Percentiles rank a stretch among this genome's conserved stretches.
Conservation (phyloP, 2,329 filamentous ascomycete genomes). For the Nothophoma quercina region DNA sequence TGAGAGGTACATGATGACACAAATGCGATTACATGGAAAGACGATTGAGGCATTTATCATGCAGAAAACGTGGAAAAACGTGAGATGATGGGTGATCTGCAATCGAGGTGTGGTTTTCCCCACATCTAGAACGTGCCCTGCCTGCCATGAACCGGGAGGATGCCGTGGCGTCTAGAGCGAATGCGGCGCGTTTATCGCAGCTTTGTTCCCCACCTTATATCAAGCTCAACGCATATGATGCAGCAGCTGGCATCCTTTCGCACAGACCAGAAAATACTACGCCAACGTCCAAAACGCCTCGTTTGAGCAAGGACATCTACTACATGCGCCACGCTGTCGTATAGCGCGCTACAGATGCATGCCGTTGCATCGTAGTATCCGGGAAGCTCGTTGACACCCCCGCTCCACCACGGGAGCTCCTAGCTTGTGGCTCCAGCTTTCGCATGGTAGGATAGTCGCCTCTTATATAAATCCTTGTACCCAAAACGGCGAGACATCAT, state of each 20-base stretch:
- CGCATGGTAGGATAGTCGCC: constrained; percentile 2
- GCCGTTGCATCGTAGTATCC: constrained; percentile 13
- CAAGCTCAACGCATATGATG: constrained; percentile 5
- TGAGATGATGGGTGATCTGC: not conserved
- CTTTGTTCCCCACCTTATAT: constrained; percentile 13
- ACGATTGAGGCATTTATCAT: not conserved
- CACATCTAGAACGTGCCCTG: constrained; percentile 9
- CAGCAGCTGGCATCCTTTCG: constrained; percentile 9
- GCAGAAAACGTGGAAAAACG: not conserved
- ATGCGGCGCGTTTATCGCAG: constrained; percentile 13
- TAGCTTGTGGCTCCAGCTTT: constrained; percentile 4
- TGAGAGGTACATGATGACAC: not conserved
- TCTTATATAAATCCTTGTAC: constrained; percentile 20
- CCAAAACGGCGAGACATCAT: not conserved
- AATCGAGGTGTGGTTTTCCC: constrained; percentile 8
- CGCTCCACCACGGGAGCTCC: constrained; percentile 3
- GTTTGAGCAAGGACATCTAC: constrained; percentile 1
- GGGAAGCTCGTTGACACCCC: constrained; percentile 1
- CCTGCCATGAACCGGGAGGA: constrained; percentile 8
- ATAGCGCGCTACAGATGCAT: constrained; percentile 10
- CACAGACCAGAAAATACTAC: constrained; percentile 7
- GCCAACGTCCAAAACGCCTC: constrained; percentile 8
- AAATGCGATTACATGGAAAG: not conserved
- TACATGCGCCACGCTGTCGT: constrained; percentile 2
- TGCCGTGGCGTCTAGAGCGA: constrained; percentile 14